phyloP scores from a whole-genome alignment of 1,284 basidiomycete species.

The Ustilago cynodontis region DNA sequence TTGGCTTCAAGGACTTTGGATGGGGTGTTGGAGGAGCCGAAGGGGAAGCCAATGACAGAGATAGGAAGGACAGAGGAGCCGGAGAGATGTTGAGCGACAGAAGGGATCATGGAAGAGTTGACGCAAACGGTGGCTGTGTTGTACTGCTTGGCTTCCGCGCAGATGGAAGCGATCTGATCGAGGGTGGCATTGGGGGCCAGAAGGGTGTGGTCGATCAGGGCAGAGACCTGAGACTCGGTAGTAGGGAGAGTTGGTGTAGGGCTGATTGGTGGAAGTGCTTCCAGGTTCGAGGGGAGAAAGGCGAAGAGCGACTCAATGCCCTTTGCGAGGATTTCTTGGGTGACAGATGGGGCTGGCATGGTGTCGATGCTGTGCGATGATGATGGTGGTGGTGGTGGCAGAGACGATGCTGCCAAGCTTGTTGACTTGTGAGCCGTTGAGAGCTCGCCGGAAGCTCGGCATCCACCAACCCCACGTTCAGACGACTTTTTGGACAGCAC shows the following conservation, averaged over 20 bases:
- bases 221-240: slow-evolving; percentile 38
- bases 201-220: slow-evolving; percentile 65
- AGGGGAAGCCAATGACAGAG: slow-evolving; percentile 56
- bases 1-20: slow-evolving; percentile 56
- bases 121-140: slow-evolving; percentile 61
- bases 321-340: slow-evolving; percentile 26
- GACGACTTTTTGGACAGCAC: neutral
- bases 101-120: slow-evolving; percentile 55
- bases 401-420: neutral
- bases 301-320: slow-evolving; percentile 30
- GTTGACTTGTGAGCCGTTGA: neutral
- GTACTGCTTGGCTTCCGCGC: slow-evolving; percentile 51
- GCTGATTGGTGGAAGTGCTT: slow-evolving; percentile 25
- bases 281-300: slow-evolving; percentile 21
- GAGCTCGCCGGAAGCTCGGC: slow-evolving; percentile 32
- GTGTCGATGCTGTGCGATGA: neutral
- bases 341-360: slow-evolving; percentile 15
- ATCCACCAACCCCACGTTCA: neutral
- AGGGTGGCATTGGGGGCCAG: slow-evolving; percentile 58
- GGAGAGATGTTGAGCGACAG: slow-evolving; percentile 74
- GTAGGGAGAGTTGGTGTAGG: slow-evolving; percentile 36
- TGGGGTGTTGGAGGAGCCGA: slow-evolving; percentile 48
- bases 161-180: slow-evolving; percentile 45
- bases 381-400: neutral
- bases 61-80: slow-evolving; percentile 46